phyloP scores from a whole-genome alignment of 2,329 filamentous ascomycete genomes.

The Calonectria honghensis region DNA sequence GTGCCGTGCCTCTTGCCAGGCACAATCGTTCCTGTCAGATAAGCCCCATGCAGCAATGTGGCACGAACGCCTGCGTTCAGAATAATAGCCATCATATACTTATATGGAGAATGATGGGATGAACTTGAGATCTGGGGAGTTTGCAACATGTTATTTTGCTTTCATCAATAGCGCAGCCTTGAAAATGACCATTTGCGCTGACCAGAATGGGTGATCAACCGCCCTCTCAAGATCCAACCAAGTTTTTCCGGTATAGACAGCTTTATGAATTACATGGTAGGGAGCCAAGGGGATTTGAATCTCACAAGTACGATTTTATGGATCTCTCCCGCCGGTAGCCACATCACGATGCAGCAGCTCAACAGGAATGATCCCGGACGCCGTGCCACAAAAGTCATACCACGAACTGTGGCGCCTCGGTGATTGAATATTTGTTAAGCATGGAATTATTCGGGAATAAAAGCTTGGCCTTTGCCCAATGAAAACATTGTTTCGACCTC shows the following conservation, averaged over 20 bases:
- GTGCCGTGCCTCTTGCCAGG: slow-evolving; percentile 3
- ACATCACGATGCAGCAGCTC: background rate
- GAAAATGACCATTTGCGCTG: background rate
- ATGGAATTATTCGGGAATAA: slow-evolving; percentile 24
- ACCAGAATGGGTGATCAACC: background rate
- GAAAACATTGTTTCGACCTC: background rate
- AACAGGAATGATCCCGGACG: slow-evolving; percentile 3
- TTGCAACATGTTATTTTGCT: background rate
- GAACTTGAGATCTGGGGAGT: slow-evolving; percentile 5
- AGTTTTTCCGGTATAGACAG: too few relatives aligned
- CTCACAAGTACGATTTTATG: background rate
- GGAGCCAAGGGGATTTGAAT: too few relatives aligned
- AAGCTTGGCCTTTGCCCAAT: background rate
- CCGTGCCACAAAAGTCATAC: slow-evolving; percentile 12
- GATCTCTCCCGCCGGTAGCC: background rate
- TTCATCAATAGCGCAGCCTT: background rate
- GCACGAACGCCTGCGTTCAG: slow-evolving; percentile 4
- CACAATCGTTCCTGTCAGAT: slow-evolving; percentile 20
- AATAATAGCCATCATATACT: slow-evolving; percentile 5
- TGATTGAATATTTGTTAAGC: background rate
- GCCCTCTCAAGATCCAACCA: too few relatives aligned
- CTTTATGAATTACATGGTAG: too few relatives aligned
- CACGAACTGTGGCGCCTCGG: background rate
- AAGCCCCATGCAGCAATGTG: slow-evolving; percentile 12
- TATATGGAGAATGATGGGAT: slow-evolving; percentile 12